Conservation (phyloP, 805 yeast species). For the Pichia sporocuriosa region DNA sequence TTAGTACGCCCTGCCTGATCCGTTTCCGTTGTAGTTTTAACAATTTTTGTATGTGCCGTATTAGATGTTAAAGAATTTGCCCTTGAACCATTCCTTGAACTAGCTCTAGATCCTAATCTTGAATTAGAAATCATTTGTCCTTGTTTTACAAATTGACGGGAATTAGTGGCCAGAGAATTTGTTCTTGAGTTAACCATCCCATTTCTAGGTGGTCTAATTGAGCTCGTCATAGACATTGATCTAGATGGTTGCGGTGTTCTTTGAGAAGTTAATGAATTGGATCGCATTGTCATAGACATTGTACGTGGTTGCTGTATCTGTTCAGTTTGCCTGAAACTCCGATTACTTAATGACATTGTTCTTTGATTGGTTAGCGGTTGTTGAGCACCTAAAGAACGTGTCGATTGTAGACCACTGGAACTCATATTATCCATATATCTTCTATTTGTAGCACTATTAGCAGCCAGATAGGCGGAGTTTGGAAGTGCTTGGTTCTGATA, state of each 20-base stretch:
- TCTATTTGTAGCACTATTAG: conserved; percentile 7
- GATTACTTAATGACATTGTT: conserved; percentile 29
- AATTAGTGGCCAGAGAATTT: conserved; percentile 15
- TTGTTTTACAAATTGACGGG: neutral
- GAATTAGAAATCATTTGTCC: neutral
- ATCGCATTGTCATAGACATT: conserved; percentile 24
- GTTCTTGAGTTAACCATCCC: conserved; percentile 14
- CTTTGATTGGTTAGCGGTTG: conserved; percentile 13
- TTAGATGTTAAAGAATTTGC: conserved; percentile 28
- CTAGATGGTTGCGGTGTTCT: conserved; percentile 7
- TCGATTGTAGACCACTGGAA: conserved; percentile 6
- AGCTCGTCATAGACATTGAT: conserved; percentile 6
- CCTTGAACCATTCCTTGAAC: conserved; percentile 16
- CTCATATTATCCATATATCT: conserved; percentile 7
- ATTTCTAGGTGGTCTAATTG: conserved; percentile 1
- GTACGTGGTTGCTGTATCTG: conserved; percentile 9
- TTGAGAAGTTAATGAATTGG: conserved; percentile 6
- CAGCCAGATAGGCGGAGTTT: conserved; percentile 5
- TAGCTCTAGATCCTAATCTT: conserved; percentile 15
- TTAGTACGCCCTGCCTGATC: conserved; percentile 47
- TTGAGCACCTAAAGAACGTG: neutral
- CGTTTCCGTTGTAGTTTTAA: conserved; percentile 44
- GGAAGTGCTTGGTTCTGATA: conserved; percentile 4
- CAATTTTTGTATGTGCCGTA: conserved; percentile 29
- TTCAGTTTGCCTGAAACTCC: conserved; percentile 22